A percentile compares a stretch with the other conserved stretches of the same genome.
phyloP scores from a whole-genome alignment of 1,284 basidiomycete species.

The Ceratobasidium sp. region DNA sequence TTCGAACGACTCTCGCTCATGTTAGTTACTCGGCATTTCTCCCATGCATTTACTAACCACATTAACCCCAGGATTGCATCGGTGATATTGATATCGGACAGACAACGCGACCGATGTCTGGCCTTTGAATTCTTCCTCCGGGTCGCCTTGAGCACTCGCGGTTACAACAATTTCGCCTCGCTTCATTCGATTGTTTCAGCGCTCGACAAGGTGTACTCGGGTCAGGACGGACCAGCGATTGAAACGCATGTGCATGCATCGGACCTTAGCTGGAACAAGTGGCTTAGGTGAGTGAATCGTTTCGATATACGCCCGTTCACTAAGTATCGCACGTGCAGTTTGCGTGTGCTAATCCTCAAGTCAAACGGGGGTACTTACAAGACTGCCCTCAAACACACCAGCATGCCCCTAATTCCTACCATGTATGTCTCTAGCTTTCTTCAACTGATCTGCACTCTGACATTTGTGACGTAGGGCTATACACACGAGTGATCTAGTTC shows the following conservation, averaged over 20 bases:
- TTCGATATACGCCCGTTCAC: background rate
- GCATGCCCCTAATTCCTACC: conserved; percentile 81
- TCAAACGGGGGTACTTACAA: conserved; percentile 77
- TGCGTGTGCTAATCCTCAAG: conserved; percentile 73
- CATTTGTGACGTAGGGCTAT: conserved; percentile 65
- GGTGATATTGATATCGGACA: conserved; percentile 77
- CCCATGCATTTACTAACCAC: conserved; percentile 5
- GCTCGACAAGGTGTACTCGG: conserved; percentile 75
- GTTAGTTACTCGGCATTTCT: conserved; percentile 52
- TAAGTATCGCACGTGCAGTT: conserved; percentile 53
- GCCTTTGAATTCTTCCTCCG: conserved; percentile 75
- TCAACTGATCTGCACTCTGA: background rate
- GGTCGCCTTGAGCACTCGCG: conserved; percentile 66
- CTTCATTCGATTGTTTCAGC: conserved; percentile 82
- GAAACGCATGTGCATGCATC: conserved; percentile 70
- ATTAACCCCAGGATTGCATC: conserved; percentile 67
- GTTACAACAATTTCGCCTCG: conserved; percentile 74
- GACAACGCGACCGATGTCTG: conserved; percentile 66
- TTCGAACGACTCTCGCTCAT: conserved; percentile 79
- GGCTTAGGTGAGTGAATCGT: conserved; percentile 53
- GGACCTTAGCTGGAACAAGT: conserved; percentile 68
- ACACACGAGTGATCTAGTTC: conserved; percentile 78
- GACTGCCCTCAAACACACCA: conserved; percentile 75
- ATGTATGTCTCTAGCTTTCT: conserved; percentile 57
- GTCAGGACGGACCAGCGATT: conserved; percentile 63